Conservation (phyloP, 202 grass and related monocot genomes). For the Miscanthus sacchariflorus region DNA sequence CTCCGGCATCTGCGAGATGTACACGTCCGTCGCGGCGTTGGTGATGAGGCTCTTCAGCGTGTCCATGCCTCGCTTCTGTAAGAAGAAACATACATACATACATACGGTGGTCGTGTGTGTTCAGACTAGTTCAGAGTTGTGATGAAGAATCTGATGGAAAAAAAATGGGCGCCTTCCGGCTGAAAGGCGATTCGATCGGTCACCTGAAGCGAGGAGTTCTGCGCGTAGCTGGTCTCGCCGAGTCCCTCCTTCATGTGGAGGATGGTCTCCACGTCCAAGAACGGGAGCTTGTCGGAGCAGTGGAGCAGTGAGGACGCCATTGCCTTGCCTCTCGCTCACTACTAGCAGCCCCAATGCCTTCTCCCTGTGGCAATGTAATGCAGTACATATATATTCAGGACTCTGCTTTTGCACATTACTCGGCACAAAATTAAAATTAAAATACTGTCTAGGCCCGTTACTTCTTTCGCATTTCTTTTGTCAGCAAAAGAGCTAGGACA, state of each 20-base stretch:
- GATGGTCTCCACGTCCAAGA: slow-evolving; percentile 82
- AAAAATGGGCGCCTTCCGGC: not conserved
- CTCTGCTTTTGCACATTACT: slow-evolving; percentile 23
- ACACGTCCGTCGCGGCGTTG: slow-evolving; percentile 67
- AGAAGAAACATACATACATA: not conserved
- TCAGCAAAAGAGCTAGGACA: slow-evolving; percentile 11
- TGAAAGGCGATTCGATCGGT: not conserved
- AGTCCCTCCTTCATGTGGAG: slow-evolving; percentile 97
- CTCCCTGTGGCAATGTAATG: slow-evolving; percentile 48
- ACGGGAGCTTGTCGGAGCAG: slow-evolving; percentile 65
- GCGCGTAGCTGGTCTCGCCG: slow-evolving; percentile 91
- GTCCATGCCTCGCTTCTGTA: slow-evolving; percentile 83
- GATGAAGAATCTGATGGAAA: not conserved
- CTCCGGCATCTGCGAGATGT: slow-evolving; percentile 70
- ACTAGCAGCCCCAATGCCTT: not conserved
- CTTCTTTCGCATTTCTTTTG: not conserved
- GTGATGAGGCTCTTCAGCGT: slow-evolving; percentile 77
- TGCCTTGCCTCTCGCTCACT: slow-evolving; percentile 30
- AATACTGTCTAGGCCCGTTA: slow-evolving; percentile 3
- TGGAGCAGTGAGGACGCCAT: slow-evolving; percentile 77
- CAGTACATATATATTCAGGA: slow-evolving; percentile 39
- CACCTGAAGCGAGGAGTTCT: slow-evolving; percentile 95
- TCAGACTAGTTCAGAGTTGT: not conserved
- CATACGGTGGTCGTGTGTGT: not conserved
- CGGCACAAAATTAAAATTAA: not conserved